Base-by-base conservation (phyloP, 352 stramenopile genomes). In the Pythium folliculosum region DNA sequence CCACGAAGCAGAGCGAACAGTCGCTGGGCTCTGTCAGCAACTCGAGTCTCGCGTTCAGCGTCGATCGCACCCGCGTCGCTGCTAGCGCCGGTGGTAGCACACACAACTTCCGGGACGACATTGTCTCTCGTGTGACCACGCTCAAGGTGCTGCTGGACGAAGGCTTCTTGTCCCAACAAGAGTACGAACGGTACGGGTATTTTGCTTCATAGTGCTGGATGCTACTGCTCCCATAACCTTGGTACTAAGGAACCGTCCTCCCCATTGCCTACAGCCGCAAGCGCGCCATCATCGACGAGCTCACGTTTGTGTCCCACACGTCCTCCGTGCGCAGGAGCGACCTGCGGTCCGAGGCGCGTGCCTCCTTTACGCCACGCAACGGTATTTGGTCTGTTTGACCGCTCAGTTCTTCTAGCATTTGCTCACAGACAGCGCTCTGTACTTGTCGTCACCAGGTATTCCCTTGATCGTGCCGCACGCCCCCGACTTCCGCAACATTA, bases 401-500 rank as follows among this genome's bases (percentile, higher is more conserved):
- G n/a, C 21, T 25, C 23, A 3, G 52, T 43, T 23, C 5, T 13
- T 19, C 48, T 1, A 22, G 10, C 5, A 8, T 27, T n/a, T 21
- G 40, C 25, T 25, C 27, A 63, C 55, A 23, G n/a, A 53, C 43
- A 44, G 1, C 19, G 22, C 49, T 45, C 38, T 21, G n/a, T n/a
- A n/a, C n/a, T n/a, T n/a, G n/a, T n/a, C n/a, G 45, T 8, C 0
- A 19, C 8, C 30, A 79, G 84, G 84, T 0, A 67, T 92, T n/a
- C 86, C 86, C 5, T 54, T 90, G 53, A 90, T 95, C 59, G 82
- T 92, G n/a, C 81, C 86, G 1, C 86, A 95, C 54, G 71, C 75
- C 3, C 86, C 86, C 3, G 79, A 92, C 61, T 95, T 95, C 55
- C 61, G 72, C 3, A 72, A 81, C 21, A 72, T 91, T 6, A 73